Conservation (phyloP, 2,329 filamentous ascomycete genomes). For the Myriangium duriaei region DNA sequence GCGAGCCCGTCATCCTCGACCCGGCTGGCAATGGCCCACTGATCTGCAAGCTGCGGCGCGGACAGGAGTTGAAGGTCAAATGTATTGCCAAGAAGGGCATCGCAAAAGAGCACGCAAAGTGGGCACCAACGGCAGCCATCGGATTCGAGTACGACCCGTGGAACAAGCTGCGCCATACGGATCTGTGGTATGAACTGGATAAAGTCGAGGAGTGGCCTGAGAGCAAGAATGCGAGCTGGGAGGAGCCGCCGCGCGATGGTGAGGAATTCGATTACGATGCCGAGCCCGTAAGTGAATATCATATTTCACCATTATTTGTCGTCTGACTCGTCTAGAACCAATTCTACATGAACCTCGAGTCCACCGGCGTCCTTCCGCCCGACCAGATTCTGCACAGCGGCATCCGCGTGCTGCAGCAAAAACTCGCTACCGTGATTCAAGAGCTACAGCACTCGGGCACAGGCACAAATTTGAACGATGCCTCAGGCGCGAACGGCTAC, state of each 20-base stretch:
- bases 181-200: constrained; percentile 90
- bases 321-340: constrained; percentile 13
- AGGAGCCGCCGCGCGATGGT: constrained; percentile 67
- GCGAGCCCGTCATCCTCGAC: constrained; percentile 73
- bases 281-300: constrained; percentile 49
- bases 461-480: constrained; percentile 43
- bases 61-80: constrained; percentile 78
- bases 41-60: constrained; percentile 80
- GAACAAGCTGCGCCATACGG: constrained; percentile 85
- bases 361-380: constrained; percentile 74
- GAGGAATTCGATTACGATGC: constrained; percentile 88
- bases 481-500: constrained; percentile 38
- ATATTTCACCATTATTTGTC: neutral
- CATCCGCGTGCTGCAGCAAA: constrained; percentile 78
- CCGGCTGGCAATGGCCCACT: constrained; percentile 68
- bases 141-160: constrained; percentile 97
- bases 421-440: constrained; percentile 69
- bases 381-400: constrained; percentile 81
- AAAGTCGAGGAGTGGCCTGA: constrained; percentile 71
- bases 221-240: constrained; percentile 55
- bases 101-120: constrained; percentile 97
- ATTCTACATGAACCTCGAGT: constrained; percentile 93
- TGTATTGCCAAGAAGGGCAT: constrained; percentile 98
- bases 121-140: constrained; percentile 83
- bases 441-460: constrained; percentile 40